phyloP scores from a whole-genome alignment of 1,139 yeast genomes.

The Wickerhamomyces sp. region DNA sequence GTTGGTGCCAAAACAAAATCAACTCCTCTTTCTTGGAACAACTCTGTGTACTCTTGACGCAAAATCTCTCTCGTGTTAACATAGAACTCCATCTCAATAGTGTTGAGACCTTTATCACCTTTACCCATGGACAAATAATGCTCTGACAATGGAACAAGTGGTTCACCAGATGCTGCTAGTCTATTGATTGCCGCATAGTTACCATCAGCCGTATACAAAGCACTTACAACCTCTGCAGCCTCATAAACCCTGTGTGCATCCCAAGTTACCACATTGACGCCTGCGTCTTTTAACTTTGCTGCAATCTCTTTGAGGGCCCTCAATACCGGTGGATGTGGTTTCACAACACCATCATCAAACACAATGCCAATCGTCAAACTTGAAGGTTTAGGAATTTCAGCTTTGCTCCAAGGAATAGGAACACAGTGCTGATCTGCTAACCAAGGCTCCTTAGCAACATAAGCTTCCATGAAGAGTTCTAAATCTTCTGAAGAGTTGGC shows the following conservation, averaged over 20 bases:
- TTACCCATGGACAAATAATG: constrained; percentile 56
- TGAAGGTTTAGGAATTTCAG: constrained; percentile 38
- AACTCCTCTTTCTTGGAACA: constrained; percentile 48
- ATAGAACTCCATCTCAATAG: constrained; percentile 45
- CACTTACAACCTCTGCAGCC: constrained; percentile 47
- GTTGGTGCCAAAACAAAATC: constrained; percentile 69
- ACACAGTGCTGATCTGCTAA: constrained; percentile 43
- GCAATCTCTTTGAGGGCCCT: constrained; percentile 41
- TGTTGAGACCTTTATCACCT: constrained; percentile 42
- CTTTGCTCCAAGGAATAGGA: constrained; percentile 55
- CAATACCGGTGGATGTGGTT: constrained; percentile 54
- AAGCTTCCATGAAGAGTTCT: constrained; percentile 57
- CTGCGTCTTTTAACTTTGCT: constrained; percentile 36
- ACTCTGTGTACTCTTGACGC: constrained; percentile 50
- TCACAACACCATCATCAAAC: constrained; percentile 43
- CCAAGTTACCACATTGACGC: constrained; percentile 44
- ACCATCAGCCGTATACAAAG: constrained; percentile 47
- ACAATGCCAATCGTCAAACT: constrained; percentile 40
- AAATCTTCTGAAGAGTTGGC: constrained; percentile 59
- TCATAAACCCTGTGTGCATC: constrained; percentile 47
- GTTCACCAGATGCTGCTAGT: constrained; percentile 62
- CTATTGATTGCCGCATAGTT: constrained; percentile 48
- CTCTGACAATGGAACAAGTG: constrained; percentile 53
- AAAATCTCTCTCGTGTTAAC: constrained; percentile 48
- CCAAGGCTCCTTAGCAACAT: constrained; percentile 59